phyloP scores from a whole-genome alignment of 129 eudicot genomes.

The Helichrysum umbraculigerum region DNA sequence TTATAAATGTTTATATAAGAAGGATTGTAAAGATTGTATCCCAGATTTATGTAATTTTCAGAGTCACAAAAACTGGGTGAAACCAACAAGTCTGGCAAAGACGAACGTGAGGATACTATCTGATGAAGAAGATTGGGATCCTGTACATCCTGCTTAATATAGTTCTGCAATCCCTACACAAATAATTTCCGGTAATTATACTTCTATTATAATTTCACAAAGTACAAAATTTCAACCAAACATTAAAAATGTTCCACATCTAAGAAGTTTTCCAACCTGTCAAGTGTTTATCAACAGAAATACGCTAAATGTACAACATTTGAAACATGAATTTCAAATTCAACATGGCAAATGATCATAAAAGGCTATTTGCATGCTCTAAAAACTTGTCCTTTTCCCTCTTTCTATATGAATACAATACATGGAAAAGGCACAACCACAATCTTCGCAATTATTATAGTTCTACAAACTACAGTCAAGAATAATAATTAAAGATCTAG shows the following conservation, averaged over 20 bases:
- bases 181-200: constrained; percentile 26
- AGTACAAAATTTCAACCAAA: constrained; percentile 12
- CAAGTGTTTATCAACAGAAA: constrained; percentile 15
- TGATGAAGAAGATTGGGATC: constrained; percentile 36
- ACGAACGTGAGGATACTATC: constrained; percentile 27
- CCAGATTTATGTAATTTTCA: constrained; percentile 31
- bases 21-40: constrained; percentile 9
- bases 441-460: constrained; percentile 4
- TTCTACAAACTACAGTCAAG: not conserved
- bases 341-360: constrained; percentile 13
- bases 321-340: constrained; percentile 14
- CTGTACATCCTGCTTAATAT: constrained; percentile 30
- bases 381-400: constrained; percentile 22
- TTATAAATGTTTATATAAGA: constrained; percentile 8
- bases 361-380: constrained; percentile 7
- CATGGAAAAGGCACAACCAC: constrained; percentile 25
- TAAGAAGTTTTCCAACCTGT: not conserved
- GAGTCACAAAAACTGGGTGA: constrained; percentile 25
- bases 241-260: constrained; percentile 17
- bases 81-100: constrained; percentile 30
- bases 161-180: constrained; percentile 29
- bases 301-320: not conserved
- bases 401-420: constrained; percentile 23
- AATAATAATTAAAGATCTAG: constrained; percentile 13
- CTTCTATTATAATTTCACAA: constrained; percentile 27